These are phyloP conservation scores for Boletus speciosus DNA, from an alignment of 768 basidiomycete species.

Conservation along the genomic window DNA sequence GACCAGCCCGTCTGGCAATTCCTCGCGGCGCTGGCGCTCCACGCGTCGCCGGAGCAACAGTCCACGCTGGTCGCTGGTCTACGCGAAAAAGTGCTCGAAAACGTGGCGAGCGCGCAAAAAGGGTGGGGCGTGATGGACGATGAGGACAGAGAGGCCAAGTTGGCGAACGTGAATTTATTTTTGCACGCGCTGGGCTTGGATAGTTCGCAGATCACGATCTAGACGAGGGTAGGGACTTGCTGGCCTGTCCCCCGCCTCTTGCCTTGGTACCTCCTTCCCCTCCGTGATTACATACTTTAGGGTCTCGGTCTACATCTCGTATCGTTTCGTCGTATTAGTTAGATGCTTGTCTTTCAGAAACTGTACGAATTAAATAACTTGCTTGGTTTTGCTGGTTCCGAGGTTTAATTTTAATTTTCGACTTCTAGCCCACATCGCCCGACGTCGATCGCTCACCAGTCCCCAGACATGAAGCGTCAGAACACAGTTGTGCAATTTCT, in stretches of 20 bases:
- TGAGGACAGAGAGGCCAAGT: conserved; percentile 70
- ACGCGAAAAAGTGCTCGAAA: conserved; percentile 92
- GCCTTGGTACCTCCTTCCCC: too few relatives aligned
- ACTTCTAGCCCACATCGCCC: background rate
- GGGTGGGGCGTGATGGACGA: conserved; percentile 64
- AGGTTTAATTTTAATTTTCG: background rate
- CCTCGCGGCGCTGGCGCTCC: conserved; percentile 83
- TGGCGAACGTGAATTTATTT: conserved; percentile 92
- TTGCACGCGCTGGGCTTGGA: conserved; percentile 74
- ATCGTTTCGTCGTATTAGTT: conserved; percentile 4
- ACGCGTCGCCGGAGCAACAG: conserved; percentile 84
- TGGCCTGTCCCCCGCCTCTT: background rate
- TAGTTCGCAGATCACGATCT: conserved; percentile 66
- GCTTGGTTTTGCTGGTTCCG: conserved; percentile 2
- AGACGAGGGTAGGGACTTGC: conserved; percentile 1
- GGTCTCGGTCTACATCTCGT: conserved; percentile 3
- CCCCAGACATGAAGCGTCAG: background rate
- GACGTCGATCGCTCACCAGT: background rate
- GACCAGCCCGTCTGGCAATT: conserved; percentile 96
- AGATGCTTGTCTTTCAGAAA: conserved; percentile 16
- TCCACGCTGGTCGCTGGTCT: conserved; percentile 79
- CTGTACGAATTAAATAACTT: conserved; percentile 14
- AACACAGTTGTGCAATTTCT: background rate
- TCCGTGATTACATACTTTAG: conserved; percentile 1
- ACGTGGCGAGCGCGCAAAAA: conserved; percentile 75